Percentiles rank a stretch among this genome's conserved stretches.
phyloP scores from a whole-genome alignment of 116 monocot genomes.

The Zostera marina region DNA sequence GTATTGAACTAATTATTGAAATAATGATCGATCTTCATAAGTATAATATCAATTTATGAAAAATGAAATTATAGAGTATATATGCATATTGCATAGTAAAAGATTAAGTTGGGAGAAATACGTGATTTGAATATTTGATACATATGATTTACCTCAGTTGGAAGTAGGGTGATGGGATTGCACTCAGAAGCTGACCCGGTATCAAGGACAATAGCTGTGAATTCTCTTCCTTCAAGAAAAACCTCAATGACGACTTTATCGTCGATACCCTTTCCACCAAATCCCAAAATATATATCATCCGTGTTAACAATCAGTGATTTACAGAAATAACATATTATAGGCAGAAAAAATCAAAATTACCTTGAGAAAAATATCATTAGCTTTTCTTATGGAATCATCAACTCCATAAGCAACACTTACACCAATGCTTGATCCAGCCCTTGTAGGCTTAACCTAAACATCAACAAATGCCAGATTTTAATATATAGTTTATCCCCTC shows the following conservation, averaged over 20 bases:
- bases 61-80: too few relatives aligned
- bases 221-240: conserved; percentile 86
- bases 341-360: conserved; percentile 5
- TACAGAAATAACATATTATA: background rate
- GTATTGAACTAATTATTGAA: too few relatives aligned
- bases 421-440: conserved; percentile 92
- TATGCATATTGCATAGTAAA: too few relatives aligned
- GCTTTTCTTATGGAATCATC: conserved; percentile 66
- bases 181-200: conserved; percentile 36
- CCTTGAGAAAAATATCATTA: conserved; percentile 49
- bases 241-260: conserved; percentile 67
- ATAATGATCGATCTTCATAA: too few relatives aligned
- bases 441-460: conserved; percentile 71
- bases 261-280: conserved; percentile 56
- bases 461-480: conserved; percentile 1
- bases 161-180: conserved; percentile 65
- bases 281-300: background rate
- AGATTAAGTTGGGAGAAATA: too few relatives aligned
- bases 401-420: conserved; percentile 66
- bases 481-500: background rate
- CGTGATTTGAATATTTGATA: background rate
- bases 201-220: conserved; percentile 86
- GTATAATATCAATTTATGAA: too few relatives aligned
- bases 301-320: background rate
- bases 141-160: conserved; percentile 53